Base-by-base conservation (phyloP, 257 asterid genomes). In the Agastache rugosa region DNA sequence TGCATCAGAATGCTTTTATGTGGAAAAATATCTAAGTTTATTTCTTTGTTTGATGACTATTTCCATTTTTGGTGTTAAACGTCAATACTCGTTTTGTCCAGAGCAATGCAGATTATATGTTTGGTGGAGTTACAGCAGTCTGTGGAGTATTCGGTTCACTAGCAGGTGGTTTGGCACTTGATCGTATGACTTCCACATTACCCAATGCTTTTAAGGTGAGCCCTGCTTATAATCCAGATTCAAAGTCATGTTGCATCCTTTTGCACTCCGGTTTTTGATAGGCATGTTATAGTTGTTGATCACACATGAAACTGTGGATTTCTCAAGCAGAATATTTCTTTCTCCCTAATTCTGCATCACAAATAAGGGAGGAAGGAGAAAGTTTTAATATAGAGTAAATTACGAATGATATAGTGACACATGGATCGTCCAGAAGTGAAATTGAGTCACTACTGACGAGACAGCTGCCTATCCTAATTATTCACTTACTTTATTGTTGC, bases 61-160 rank as follows among this genome's bases (percentile, higher is more conserved):
- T 56, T 41, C 25, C 12, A 12, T n/a, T 62, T 73, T 23, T 71
- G 54, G 25, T 34, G 27, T 63, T 54, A 37, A 73, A 65, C 45
- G 17, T 80, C 8, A 3, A 54, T 15, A 10, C 67, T 78, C 54
- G 56, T 77, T 66, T 63, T 83, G 9, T 50, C 41, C 90, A 94
- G 99, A 72, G 77, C 74, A 87, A 90, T 81, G 96, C 99, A 34
- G 99, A 94, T 85, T 82, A 89, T 72, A 75, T 86, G 82, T 92
- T 95, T 80, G 99, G 99, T 72, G 99, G 93, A 16, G 81, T 95
- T 70, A 92, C 98, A 14, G 86, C 85, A 62, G 66, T 90, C 11
- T 95, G 91, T 74, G 99, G 99, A 58, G 77, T 95, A 82, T 35
- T 95, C 15, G 99, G 99, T 76, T 83, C 99, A n/a, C n/a, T 95